A percentile compares a stretch with the other conserved stretches of the same genome.
These are phyloP conservation scores for Penstemon davidsonii DNA, from an alignment of 257 asterid species.

Conservation along the genomic window DNA sequence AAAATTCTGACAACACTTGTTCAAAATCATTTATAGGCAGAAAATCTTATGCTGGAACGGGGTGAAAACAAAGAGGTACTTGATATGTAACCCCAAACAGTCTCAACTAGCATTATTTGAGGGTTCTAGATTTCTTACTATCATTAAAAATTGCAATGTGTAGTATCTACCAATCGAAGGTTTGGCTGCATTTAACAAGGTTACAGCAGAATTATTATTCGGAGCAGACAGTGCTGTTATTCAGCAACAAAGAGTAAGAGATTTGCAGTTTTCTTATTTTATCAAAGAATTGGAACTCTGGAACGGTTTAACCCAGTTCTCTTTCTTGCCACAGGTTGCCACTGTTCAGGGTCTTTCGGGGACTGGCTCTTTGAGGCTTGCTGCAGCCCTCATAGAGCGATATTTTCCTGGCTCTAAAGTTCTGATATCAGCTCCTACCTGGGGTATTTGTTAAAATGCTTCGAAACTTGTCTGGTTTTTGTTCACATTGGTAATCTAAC, in stretches of 20 bases:
- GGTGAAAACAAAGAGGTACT: conserved; percentile 95
- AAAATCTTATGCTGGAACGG: conserved; percentile 81
- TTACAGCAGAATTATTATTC: conserved; percentile 81
- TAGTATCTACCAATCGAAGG: conserved; percentile 99
- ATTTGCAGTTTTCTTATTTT: conserved; percentile 19
- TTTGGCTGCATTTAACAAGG: conserved; percentile 94
- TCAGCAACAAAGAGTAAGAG: conserved; percentile 75
- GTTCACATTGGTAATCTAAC: conserved; percentile 25
- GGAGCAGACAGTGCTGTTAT: conserved; percentile 76
- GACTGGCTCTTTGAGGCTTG: conserved; percentile 96
- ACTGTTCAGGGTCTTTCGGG: conserved; percentile 99
- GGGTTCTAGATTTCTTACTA: conserved; percentile 32
- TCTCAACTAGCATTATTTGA: conserved; percentile 16
- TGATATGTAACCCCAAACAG: conserved; percentile 11
- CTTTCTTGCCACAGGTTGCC: conserved; percentile 59
- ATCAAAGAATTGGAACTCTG: conserved; percentile 23
- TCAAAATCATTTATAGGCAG: conserved; percentile 51
- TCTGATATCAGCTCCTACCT: conserved; percentile 89
- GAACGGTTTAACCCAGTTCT: conserved; percentile 10
- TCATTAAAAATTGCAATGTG: conserved; percentile 29
- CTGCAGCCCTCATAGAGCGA: conserved; percentile 86
- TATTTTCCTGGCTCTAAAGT: conserved; percentile 87
- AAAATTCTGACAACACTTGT: background rate
- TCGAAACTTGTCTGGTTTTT: conserved; percentile 22
- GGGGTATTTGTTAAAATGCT: conserved; percentile 60